phyloP scores from a whole-genome alignment of 176 grass and related monocot genomes.

The Carex pumila region DNA sequence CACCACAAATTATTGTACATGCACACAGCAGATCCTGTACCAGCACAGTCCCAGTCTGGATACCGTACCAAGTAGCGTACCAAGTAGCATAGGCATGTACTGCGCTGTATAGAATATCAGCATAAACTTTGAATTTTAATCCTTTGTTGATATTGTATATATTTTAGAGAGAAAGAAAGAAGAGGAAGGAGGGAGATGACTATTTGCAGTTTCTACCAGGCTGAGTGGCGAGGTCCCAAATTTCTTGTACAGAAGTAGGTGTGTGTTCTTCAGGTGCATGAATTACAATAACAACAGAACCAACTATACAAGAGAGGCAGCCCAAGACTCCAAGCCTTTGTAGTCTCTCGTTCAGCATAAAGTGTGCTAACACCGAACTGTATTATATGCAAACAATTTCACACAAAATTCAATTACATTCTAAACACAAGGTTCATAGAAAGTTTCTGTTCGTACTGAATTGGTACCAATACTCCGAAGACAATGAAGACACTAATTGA shows the following conservation, averaged over 20 bases:
- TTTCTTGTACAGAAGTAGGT: constrained; percentile 70
- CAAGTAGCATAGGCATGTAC: neutral
- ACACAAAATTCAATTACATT: neutral
- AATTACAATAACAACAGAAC: constrained; percentile 84
- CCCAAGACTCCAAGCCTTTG: constrained; percentile 76
- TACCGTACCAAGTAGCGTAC: neutral
- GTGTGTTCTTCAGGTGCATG: constrained; percentile 80
- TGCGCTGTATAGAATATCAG: neutral
- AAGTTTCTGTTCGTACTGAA: neutral
- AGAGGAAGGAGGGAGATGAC: neutral
- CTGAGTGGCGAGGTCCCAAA: constrained; percentile 83
- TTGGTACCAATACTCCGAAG: neutral
- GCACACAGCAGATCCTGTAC: neutral
- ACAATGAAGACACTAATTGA: neutral
- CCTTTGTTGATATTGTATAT: neutral
- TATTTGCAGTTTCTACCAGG: constrained; percentile 35
- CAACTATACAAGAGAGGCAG: constrained; percentile 82
- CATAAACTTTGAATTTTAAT: neutral
- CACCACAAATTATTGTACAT: neutral
- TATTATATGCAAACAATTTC: constrained; percentile 7
- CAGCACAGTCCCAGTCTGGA: neutral
- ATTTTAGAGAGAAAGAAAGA: constrained; percentile 17
- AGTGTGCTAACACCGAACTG: constrained; percentile 53
- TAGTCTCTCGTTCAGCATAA: constrained; percentile 75
- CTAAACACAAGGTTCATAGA: neutral